Conservation (phyloP, 495 filamentous ascomycete genomes). For the Hyaloscypha variabilis region DNA sequence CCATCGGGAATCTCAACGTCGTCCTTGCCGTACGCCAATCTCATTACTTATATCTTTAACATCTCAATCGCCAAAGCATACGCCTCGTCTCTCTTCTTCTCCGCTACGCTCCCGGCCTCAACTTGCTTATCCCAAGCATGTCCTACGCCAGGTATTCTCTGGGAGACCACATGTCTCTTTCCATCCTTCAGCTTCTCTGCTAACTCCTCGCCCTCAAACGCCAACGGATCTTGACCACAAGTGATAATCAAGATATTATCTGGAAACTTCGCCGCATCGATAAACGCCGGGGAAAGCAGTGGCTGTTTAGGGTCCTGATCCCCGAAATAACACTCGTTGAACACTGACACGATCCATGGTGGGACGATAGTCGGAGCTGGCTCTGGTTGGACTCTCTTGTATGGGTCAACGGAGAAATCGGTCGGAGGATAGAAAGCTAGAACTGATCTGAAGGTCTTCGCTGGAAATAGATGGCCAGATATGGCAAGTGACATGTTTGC, state of each 20-base stretch:
- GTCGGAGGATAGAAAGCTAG: no score
- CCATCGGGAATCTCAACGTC: no score
- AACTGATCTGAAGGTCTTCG: no score
- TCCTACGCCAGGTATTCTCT: conserved; percentile 13
- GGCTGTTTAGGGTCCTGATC: conserved; percentile 5
- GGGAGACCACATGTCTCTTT: conserved; percentile 14
- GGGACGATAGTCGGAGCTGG: neutral
- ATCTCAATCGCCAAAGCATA: conserved; percentile 7
- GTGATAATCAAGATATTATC: conserved; percentile 11
- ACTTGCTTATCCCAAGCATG: conserved; percentile 12
- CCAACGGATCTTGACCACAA: neutral
- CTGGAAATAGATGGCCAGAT: no score
- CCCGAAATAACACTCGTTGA: conserved; percentile 4
- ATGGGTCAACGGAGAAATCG: no score
- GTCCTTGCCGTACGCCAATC: no score
- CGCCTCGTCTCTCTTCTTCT: conserved; percentile 15
- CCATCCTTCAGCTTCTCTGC: conserved; percentile 13
- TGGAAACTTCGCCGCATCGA: conserved; percentile 9
- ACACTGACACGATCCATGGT: neutral
- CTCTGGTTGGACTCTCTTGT: no score
- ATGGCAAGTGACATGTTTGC: no score
- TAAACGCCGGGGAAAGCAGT: conserved; percentile 3
- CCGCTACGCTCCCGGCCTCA: conserved; percentile 7
- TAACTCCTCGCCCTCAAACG: conserved; percentile 13
- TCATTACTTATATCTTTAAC: no score